Evolutionary conservation across 2,329 filamentous ascomycete species (phyloP).

Genomic region (Ascochyta fabae): DNA sequence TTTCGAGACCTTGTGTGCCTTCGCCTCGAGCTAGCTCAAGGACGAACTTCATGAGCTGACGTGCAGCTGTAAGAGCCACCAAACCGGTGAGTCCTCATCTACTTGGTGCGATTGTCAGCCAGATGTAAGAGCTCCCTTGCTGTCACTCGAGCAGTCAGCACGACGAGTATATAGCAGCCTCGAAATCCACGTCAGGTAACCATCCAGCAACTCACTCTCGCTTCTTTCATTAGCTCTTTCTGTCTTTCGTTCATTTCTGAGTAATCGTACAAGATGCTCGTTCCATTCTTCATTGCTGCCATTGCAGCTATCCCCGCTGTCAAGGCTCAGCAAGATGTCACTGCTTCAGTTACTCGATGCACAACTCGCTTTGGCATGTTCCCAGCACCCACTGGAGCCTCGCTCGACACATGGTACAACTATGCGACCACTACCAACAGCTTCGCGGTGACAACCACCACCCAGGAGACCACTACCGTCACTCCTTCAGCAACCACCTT

Average conservation of each 20-base stretch:
- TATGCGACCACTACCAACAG: conserved; percentile 19
- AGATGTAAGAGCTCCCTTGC: conserved; percentile 6
- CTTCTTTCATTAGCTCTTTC: conserved; percentile 19
- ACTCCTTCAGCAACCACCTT: conserved; percentile 31
- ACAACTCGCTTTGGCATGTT: conserved; percentile 23
- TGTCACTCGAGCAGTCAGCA: not conserved
- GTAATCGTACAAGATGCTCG: conserved; percentile 25
- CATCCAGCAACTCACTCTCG: conserved; percentile 29
- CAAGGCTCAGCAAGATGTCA: conserved; percentile 14
- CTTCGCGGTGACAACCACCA: conserved; percentile 19
- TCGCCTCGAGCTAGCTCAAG: not conserved
- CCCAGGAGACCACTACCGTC: conserved; percentile 21
- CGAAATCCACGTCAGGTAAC: not conserved
- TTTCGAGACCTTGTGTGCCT: conserved; percentile 5
- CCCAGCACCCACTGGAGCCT: conserved; percentile 17
- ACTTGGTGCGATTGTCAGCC: not conserved
- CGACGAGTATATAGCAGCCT: conserved; percentile 4
- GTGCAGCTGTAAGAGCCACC: not conserved
- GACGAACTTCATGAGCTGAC: not conserved
- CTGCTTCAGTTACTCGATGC: conserved; percentile 20
- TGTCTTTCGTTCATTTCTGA: conserved; percentile 14
- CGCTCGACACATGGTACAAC: conserved; percentile 19
- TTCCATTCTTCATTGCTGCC: conserved; percentile 22
- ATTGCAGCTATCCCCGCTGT: conserved; percentile 27
- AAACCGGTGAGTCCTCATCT: conserved; percentile 7